Base-by-base conservation (phyloP, 768 basidiomycete genomes). In the Holtermannia corniformis region DNA sequence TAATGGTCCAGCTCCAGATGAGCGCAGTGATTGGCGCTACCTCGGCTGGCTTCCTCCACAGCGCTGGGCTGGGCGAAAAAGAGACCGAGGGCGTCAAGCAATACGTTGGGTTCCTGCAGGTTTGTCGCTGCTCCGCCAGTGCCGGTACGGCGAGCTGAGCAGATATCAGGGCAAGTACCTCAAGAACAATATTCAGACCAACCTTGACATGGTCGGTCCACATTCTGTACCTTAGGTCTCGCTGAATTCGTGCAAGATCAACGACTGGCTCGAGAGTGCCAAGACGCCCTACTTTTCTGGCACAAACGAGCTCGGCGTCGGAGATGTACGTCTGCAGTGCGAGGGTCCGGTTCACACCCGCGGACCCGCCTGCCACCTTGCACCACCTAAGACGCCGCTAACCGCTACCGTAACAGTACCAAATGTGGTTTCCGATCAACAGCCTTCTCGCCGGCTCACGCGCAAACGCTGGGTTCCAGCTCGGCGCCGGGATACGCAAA, bases 351-450 rank as follows among this genome's bases (percentile, higher is more conserved):
- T 20, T 3, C 37, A 22, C 4, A 13, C 1, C 24, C 20, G 20
- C 10, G 40, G 24, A 11, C 26, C 44, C 28, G 40, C 26, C 4
- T 26, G 14, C 25, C 40, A 12, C 44, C 37, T 32, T 20, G 41
- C 16, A 28, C 14, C 7, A 49, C 19, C 13, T 47, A 7, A 22
- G 45, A 47, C 20, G 19, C 13, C 23, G 5, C 16, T 4, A 26
- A 21, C 21, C 22, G 28, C 22, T 46, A 21, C 23, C 22, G 1
- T 20, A 10, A 21, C 54, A 68, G 67, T 68, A 65, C 57, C 65
- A 68, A 65, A 56, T 72, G 53, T 59, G 61, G 51, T 70, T 66
- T 59, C 57, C 65, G 10, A 57, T 68, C 53, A 53, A 61, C 54
- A 57, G 56, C 1, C 48, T 72, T 7, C 25, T 68, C 41, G 54